A percentile compares a stretch with the other conserved stretches of the same genome.
These are phyloP conservation scores for Citrullus mucosospermus DNA, from an alignment of 306 rosid species.

Conservation along the genomic window DNA sequence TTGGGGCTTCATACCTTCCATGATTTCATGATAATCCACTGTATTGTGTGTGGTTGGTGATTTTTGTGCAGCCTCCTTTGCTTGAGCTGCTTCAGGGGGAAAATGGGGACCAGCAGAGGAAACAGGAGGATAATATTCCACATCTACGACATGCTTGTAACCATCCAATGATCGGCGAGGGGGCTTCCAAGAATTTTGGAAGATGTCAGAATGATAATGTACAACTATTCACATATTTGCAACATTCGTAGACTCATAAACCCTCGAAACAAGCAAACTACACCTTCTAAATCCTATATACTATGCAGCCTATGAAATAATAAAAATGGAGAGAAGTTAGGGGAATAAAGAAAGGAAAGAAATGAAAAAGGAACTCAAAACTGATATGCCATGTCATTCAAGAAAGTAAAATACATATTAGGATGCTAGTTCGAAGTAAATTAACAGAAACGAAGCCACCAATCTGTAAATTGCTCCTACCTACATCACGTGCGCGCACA, in stretches of 20 bases:
- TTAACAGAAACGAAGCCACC: not conserved
- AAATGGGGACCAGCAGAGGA: conserved; percentile 68
- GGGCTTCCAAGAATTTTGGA: conserved; percentile 36
- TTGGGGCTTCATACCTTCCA: conserved; percentile 52
- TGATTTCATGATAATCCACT: conserved; percentile 74
- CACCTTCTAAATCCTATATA: not conserved
- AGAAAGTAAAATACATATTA: not conserved
- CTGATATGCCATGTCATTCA: not conserved
- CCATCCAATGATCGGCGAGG: conserved; percentile 77
- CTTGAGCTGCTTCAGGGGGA: conserved; percentile 70
- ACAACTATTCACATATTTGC: not conserved
- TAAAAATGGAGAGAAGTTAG: not conserved
- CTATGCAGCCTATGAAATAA: not conserved
- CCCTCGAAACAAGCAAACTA: not conserved
- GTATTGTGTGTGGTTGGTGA: conserved; percentile 50
- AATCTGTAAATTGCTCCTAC: not conserved
- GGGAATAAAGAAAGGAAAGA: not conserved
- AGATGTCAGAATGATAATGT: conserved; percentile 15
- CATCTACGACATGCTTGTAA: conserved; percentile 83
- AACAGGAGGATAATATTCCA: conserved; percentile 60
- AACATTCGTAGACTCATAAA: not conserved
- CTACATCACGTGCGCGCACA: not conserved
- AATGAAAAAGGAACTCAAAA: not conserved
- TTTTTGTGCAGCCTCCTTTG: conserved; percentile 87
- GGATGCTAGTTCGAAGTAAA: not conserved